Base-by-base conservation (phyloP, 2,329 filamentous ascomycete genomes). In the Amauroascus verrucosus region DNA sequence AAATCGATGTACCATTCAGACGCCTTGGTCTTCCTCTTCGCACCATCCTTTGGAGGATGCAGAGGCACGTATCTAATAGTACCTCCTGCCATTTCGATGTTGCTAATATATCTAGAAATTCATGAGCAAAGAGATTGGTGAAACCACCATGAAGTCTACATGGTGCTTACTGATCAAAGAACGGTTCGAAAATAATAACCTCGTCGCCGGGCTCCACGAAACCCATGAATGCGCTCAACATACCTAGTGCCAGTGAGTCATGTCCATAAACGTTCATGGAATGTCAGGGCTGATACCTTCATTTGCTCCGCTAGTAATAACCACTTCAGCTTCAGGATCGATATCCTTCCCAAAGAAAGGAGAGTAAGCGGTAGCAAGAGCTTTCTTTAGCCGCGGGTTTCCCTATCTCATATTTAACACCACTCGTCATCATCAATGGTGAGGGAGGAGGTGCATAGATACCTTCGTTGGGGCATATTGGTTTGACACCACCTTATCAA, bases 81-180 rank as follows among this genome's bases (percentile, higher is more conserved):
- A 60, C 93, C 93, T 49, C 93, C 93, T 0, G 93, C 84, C 90
- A 98, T 97, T 70, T 96, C 87, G 59, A 98, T 97, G 72, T 98
- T 98, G 75, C 85, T 89, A 61, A 98, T 95, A 69, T 97, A 95
- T 62, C 79, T 82, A 20, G 37, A 7, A 50, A 37, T 40, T 18
- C 47, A 43, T 54, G 32, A 54, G 53, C 16, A 24, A 51, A 32
- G 53, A 28, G 26, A 32, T 35, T 20, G 2, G 70, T 16, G 7
- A 16, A 26, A 18, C 14, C 35, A 18, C n/a, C 16, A 38, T 18
- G 4, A 9, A 20, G 35, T 6, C 4, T 38, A 18, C 2, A 14
- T 72, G 18, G 30, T 51, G 64, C 76, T 66, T 68, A 87, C 83
- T 98, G 93, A 71, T 98, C 93, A 67, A 97, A 98, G 73, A 96